Evolutionary conservation across 1,139 yeast species (phyloP).

Genomic region (Geotrichum aggregatum): DNA sequence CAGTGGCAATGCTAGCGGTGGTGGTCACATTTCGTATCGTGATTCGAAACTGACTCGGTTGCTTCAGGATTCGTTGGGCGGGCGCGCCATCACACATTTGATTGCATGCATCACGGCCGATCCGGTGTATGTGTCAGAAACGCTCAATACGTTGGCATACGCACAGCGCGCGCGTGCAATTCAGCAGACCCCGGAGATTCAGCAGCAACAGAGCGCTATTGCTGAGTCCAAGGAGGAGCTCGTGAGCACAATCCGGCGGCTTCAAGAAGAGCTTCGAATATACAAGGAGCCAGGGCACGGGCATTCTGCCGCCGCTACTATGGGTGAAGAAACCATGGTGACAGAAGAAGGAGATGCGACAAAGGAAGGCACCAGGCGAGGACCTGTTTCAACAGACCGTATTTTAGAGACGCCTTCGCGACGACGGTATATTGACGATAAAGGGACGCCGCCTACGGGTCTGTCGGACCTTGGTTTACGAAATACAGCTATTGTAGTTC

Average conservation of each 20-base stretch:
- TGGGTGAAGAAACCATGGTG: too few species aligned
- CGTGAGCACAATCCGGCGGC: slow-evolving; percentile 25
- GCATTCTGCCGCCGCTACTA: too few species aligned
- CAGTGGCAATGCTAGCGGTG: slow-evolving; percentile 28
- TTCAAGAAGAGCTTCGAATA: slow-evolving; percentile 26
- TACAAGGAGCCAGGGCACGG: background rate
- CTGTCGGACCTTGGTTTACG: background rate
- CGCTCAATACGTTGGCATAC: slow-evolving; percentile 80
- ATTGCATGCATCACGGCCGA: slow-evolving; percentile 79
- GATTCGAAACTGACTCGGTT: slow-evolving; percentile 87
- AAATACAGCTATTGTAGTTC: background rate
- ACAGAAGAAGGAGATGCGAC: too few species aligned
- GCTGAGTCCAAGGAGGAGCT: slow-evolving; percentile 11
- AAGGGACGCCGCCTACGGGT: too few species aligned
- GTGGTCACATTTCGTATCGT: slow-evolving; percentile 73
- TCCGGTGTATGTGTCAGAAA: slow-evolving; percentile 64
- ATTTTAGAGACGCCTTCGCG: too few species aligned
- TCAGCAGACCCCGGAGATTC: slow-evolving; percentile 50
- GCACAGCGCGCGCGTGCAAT: slow-evolving; percentile 92
- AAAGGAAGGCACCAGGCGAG: too few species aligned
- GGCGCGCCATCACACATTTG: slow-evolving; percentile 71
- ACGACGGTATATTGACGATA: too few species aligned
- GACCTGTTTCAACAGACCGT: too few species aligned
- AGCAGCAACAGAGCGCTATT: background rate
- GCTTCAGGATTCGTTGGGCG: slow-evolving; percentile 86